Percentiles rank a stretch among this genome's conserved stretches.
These are phyloP conservation scores for Phytophthora ramorum DNA, from an alignment of 352 stramenopile genomes.

Conservation along the genomic window DNA sequence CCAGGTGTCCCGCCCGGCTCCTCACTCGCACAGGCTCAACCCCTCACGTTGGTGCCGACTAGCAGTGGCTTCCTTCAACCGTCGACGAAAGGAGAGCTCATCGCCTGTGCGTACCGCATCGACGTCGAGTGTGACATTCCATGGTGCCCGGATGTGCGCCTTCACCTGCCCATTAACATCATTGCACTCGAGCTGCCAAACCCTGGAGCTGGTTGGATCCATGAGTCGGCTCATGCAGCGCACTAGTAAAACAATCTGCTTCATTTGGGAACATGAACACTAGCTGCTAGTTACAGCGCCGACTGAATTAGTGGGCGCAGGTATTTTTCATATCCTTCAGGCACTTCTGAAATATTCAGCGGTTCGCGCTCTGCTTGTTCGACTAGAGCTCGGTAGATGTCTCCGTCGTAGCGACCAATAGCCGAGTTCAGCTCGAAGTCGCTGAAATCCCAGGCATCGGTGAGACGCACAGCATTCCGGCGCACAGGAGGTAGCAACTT, in stretches of 20 bases:
- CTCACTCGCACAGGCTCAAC: conserved; percentile 55
- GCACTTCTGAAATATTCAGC: conserved; percentile 50
- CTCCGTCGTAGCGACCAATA: conserved; percentile 58
- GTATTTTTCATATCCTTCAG: conserved; percentile 52
- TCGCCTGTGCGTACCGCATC: conserved; percentile 64
- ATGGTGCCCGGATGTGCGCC: conserved; percentile 63
- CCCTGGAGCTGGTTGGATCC: conserved; percentile 32
- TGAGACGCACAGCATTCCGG: conserved; percentile 51
- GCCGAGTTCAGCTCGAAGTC: conserved; percentile 73
- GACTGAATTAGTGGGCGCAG: conserved; percentile 40
- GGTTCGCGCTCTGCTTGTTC: conserved; percentile 45
- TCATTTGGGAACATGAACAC: background rate
- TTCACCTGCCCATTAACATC: conserved; percentile 67
- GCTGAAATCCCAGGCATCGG: conserved; percentile 50
- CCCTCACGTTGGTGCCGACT: conserved; percentile 47
- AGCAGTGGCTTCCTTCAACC: conserved; percentile 45
- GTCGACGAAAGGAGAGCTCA: conserved; percentile 55
- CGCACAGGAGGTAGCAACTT: conserved; percentile 44
- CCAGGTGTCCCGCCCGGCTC: conserved; percentile 49
- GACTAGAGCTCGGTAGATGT: conserved; percentile 63
- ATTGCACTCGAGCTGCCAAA: conserved; percentile 46
- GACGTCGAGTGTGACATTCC: conserved; percentile 75
- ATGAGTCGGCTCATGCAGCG: conserved; percentile 18
- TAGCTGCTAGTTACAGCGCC: conserved; percentile 16
- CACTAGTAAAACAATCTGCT: background rate